Percentiles rank a stretch among this genome's conserved stretches.
These are phyloP conservation scores for Nepenthes alata DNA, from an alignment of 179 eudicot species.

Conservation along the genomic window DNA sequence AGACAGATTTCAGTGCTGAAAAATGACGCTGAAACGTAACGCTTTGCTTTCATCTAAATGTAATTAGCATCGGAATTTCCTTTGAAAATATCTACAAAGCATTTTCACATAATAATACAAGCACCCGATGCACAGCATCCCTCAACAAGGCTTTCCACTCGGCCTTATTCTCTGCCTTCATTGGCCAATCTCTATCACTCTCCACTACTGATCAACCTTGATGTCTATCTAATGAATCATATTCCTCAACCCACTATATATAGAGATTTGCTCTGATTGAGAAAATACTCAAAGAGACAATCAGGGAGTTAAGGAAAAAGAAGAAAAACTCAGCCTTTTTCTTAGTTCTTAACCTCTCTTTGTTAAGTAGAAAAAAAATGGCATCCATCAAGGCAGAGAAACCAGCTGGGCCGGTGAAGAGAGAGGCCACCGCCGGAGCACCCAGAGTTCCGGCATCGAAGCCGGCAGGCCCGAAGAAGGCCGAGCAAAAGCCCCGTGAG, in stretches of 20 bases:
- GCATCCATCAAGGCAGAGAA: conserved; percentile 28
- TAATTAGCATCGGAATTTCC: too few species aligned
- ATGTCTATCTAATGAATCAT: too few species aligned
- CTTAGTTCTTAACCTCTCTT: background rate
- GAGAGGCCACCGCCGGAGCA: background rate
- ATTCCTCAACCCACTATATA: too few species aligned
- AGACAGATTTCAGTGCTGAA: background rate
- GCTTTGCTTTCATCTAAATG: background rate
- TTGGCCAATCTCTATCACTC: too few species aligned
- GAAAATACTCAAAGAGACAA: too few species aligned
- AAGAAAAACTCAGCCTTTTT: background rate
- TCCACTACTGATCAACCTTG: too few species aligned
- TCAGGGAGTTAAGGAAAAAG: background rate
- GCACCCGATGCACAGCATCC: too few species aligned
- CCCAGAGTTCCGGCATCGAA: conserved; percentile 22
- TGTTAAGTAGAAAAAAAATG: conserved; percentile 7
- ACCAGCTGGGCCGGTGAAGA: conserved; percentile 14
- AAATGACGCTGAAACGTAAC: background rate
- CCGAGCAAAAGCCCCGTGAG: conserved; percentile 25
- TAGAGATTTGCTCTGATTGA: too few species aligned
- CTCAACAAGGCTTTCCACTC: too few species aligned
- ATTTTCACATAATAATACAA: too few species aligned
- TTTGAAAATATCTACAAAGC: too few species aligned
- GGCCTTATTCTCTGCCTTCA: too few species aligned
- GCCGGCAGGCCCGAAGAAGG: conserved; percentile 21